Base-by-base conservation (phyloP, 768 basidiomycete genomes). In the Tricholoma saponaceum region DNA sequence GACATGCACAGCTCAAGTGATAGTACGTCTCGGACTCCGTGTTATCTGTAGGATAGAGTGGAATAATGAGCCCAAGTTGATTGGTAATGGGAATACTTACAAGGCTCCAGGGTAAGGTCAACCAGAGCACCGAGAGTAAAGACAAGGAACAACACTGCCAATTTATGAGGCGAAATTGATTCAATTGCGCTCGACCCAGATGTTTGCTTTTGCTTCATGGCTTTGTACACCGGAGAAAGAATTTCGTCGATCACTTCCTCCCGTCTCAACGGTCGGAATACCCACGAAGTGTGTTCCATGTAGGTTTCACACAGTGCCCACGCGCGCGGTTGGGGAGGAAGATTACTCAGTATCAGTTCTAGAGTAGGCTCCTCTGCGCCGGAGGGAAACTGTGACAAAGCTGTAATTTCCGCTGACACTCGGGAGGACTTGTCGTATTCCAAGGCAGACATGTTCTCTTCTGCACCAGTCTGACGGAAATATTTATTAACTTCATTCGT, bases 231-330 rank as follows among this genome's bases (percentile, higher is more conserved):
- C 0, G 85, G 84, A 1, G 78, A 74, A 32, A 90, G 67, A 30
- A 84, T 77, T 26, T 88, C 88, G 55, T 90, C 79, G 22, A 90
- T 79, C 41, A 91, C 77, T 62, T 91, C 86, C 57, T 86, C 85
- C 8, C 88, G 80, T 60, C 72, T 76, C 58, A 90, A 77, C 1
- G 85, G 85, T 39, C 81, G 80, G 63, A 85, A 86, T 37, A 79
- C 70, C 83, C 85, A 89, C 8, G 85, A 69, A 2, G 77, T 77
- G 37, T 87, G 84, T 58, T 85, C 84, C 66, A 87, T 66, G 63
- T 86, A 91, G 2, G 86, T 83, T 68, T 90, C 87, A 57, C 81
- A 85, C 12, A 90, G 76, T 6, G 83, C 69, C 73, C 82, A 83
- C n/a, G 86, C 87, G 33, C 84, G 79, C 28, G 81, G 81, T 66